A percentile compares a stretch with the other conserved stretches of the same genome.
Evolutionary conservation across 2,329 filamentous ascomycete species (phyloP).

Genomic region (Arachnomyces sp.): DNA sequence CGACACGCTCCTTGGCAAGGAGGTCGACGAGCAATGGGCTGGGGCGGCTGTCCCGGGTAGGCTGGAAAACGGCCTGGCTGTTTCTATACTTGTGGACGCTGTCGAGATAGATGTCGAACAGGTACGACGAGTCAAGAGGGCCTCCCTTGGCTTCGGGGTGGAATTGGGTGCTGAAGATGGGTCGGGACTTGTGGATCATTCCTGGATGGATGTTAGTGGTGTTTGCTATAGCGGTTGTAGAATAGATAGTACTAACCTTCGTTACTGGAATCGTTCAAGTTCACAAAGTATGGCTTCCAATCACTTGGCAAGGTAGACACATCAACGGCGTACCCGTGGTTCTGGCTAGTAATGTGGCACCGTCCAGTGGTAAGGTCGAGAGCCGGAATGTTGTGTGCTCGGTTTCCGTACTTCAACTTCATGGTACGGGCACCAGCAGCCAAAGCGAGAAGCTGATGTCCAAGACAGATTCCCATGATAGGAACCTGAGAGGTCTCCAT

Average conservation of each 20-base stretch:
- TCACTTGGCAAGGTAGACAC: constrained; percentile 69
- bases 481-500: constrained; percentile 88
- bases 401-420: constrained; percentile 99
- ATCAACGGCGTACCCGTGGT: constrained; percentile 96
- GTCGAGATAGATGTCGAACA: constrained; percentile 94
- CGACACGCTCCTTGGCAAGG: constrained; percentile 87
- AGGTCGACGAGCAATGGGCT: constrained; percentile 83
- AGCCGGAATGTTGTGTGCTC: constrained; percentile 95
- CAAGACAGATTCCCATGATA: constrained; percentile 96
- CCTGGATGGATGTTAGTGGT: constrained; percentile 31
- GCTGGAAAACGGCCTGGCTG: constrained; percentile 60
- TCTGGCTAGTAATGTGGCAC: constrained; percentile 98
- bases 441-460: constrained; percentile 89
- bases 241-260: constrained; percentile 51
- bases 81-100: constrained; percentile 85
- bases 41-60: constrained; percentile 74
- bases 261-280: constrained; percentile 95
- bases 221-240: constrained; percentile 1
- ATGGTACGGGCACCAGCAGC: constrained; percentile 81
- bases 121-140: constrained; percentile 87
- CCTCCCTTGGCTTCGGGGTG: constrained; percentile 97
- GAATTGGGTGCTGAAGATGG: constrained; percentile 98
- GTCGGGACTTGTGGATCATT: constrained; percentile 90
- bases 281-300: constrained; percentile 98
- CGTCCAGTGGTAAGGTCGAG: constrained; percentile 89